phyloP scores from a whole-genome alignment of 164 flowering plant genomes.

The Liquidambar formosana region DNA sequence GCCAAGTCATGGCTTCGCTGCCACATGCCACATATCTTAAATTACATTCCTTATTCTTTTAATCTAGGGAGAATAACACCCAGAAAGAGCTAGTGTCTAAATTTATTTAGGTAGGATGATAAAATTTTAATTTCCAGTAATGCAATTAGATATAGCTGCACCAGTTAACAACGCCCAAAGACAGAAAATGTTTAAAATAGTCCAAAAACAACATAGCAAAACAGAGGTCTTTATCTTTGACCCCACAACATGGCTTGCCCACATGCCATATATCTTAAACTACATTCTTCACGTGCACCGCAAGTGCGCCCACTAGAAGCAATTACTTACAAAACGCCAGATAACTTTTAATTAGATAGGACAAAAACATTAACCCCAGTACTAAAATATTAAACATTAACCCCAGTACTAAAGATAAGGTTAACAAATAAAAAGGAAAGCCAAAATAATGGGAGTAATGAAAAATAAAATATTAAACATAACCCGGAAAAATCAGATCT shows the following conservation, averaged over 20 bases:
- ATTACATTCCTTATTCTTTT: too few species aligned
- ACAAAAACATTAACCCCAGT: background rate
- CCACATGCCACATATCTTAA: too few species aligned
- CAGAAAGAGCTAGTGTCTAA: too few species aligned
- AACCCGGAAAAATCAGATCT: background rate
- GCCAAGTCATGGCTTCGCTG: too few species aligned
- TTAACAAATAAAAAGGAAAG: constrained; percentile 1
- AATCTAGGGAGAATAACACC: too few species aligned
- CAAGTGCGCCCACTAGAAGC: background rate
- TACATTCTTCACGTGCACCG: background rate
- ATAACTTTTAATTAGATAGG: background rate
- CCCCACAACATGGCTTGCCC: background rate
- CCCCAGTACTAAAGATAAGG: too few species aligned
- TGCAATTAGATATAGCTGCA: too few species aligned
- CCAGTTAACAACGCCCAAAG: background rate
- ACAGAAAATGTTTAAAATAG: background rate
- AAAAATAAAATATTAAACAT: background rate
- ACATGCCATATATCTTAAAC: background rate
- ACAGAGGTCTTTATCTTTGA: background rate
- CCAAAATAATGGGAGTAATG: background rate
- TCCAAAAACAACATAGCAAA: background rate
- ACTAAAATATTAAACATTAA: constrained; percentile 1
- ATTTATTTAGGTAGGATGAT: too few species aligned
- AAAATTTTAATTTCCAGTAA: too few species aligned
- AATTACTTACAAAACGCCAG: background rate